Percentiles rank a stretch among this genome's conserved stretches.
These are phyloP conservation scores for Phialophora macrospora DNA, from an alignment of 2,329 filamentous ascomycete species.

Conservation along the genomic window DNA sequence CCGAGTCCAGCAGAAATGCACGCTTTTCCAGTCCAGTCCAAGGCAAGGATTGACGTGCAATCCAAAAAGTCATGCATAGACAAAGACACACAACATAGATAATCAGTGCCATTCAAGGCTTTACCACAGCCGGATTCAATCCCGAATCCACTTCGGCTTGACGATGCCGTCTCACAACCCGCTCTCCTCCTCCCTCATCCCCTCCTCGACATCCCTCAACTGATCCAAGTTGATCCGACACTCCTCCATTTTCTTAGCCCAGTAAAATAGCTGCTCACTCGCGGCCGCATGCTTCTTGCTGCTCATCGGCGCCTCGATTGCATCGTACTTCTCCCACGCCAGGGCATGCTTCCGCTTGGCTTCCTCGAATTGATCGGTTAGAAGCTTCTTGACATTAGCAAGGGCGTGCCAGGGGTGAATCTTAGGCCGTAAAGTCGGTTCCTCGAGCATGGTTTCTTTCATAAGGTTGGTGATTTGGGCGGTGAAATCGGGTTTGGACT, in stretches of 20 bases:
- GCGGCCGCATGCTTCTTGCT: constrained; percentile 39
- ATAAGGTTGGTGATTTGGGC: constrained; percentile 36
- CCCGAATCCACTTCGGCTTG: neutral
- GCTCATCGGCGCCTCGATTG: constrained; percentile 36
- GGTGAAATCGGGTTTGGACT: constrained; percentile 43
- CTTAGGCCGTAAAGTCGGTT: constrained; percentile 64
- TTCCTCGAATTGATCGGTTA: constrained; percentile 79
- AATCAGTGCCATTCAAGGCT: neutral
- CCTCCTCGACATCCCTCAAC: constrained; percentile 39
- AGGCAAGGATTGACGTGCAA: neutral
- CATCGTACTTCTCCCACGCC: constrained; percentile 39
- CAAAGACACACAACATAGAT: neutral
- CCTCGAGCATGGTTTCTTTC: constrained; percentile 49
- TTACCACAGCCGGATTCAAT: neutral
- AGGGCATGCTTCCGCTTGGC: constrained; percentile 71
- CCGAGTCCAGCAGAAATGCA: neutral
- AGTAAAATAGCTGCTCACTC: constrained; percentile 37
- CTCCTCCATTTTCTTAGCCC: constrained; percentile 40
- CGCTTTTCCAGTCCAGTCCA: neutral
- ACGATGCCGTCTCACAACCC: constrained; percentile 3
- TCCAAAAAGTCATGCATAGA: neutral
- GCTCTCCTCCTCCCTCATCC: constrained; percentile 32
- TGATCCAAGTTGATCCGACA: constrained; percentile 39
- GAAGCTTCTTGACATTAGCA: constrained; percentile 78
- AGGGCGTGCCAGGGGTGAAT: constrained; percentile 74